Percentiles rank a stretch among this genome's conserved stretches.
Evolutionary conservation across 257 asterid genomes (phyloP).

Genomic region (Solanum pimpinellifolium): DNA sequence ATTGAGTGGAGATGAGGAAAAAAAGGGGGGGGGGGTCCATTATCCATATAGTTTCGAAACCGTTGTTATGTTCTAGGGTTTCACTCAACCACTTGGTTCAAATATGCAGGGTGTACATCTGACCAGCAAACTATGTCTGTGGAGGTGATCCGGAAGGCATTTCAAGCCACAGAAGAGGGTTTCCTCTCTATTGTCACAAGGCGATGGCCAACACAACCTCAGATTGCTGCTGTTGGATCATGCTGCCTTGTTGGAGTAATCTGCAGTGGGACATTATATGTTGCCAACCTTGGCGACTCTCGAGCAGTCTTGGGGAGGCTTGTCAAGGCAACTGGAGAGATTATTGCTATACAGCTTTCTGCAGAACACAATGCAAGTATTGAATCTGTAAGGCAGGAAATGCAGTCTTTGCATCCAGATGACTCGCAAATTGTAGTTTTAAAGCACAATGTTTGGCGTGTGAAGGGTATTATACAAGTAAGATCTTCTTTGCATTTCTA

Average conservation of each 20-base stretch:
- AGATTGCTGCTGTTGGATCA: conserved; percentile 62
- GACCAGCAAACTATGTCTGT: conserved; percentile 46
- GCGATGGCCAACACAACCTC: conserved; percentile 47
- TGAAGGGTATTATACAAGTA: conserved; percentile 66
- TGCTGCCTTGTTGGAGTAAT: conserved; percentile 59
- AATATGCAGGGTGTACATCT: conserved; percentile 34
- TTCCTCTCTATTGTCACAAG: conserved; percentile 38
- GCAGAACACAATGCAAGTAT: conserved; percentile 56
- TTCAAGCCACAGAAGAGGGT: conserved; percentile 66
- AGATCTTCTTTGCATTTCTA: not conserved
- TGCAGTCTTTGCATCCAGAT: conserved; percentile 51
- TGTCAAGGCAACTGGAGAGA: conserved; percentile 61
- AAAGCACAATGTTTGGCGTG: conserved; percentile 70
- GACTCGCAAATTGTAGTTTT: conserved; percentile 54
- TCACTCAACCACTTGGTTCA: not conserved
- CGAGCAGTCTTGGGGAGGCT: conserved; percentile 60
- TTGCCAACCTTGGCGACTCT: conserved; percentile 62
- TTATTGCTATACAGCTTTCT: conserved; percentile 44
- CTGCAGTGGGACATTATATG: conserved; percentile 45
- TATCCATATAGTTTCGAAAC: not conserved
- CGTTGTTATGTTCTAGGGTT: not conserved
- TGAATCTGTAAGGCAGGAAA: conserved; percentile 51
- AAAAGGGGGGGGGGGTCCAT: not conserved
- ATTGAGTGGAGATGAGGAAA: not conserved
- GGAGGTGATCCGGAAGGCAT: conserved; percentile 51